Evolutionary conservation across 306 rosid genomes (phyloP).

Genomic region (Aeschynomene evenia): DNA sequence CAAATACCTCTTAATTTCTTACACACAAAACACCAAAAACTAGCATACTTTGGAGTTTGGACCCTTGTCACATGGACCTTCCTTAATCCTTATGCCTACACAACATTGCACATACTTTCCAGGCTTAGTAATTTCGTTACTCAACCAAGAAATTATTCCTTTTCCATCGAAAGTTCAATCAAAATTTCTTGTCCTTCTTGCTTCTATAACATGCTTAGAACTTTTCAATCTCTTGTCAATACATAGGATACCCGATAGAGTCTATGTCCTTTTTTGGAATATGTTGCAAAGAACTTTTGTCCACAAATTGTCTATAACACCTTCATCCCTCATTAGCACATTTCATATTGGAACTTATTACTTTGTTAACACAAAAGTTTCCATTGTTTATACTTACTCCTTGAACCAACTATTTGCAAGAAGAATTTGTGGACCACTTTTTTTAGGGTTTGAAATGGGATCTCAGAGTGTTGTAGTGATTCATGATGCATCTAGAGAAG

Average conservation of each 20-base stretch:
- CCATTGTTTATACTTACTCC: not conserved
- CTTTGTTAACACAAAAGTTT: too few relatives aligned
- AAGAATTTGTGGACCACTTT: not conserved
- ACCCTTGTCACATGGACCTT: too few relatives aligned
- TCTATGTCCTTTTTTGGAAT: conserved; percentile 12
- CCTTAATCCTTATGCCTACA: too few relatives aligned
- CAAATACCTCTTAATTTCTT: not conserved
- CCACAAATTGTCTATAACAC: conserved; percentile 2
- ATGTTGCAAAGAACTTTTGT: not conserved
- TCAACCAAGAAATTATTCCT: conserved; percentile 12
- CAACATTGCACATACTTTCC: not conserved
- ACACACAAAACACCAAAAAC: not conserved
- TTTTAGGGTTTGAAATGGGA: conserved; percentile 25
- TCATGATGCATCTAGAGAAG: conserved; percentile 57
- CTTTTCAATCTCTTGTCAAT: too few relatives aligned
- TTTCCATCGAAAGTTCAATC: conserved; percentile 17
- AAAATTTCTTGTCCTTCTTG: conserved; percentile 13
- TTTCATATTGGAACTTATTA: too few relatives aligned
- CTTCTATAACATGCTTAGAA: conserved; percentile 9
- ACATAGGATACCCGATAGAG: conserved; percentile 30
- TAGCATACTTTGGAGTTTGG: not conserved
- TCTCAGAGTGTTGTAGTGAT: conserved; percentile 61
- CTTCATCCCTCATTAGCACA: not conserved
- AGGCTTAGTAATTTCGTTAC: conserved; percentile 23
- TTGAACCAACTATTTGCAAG: not conserved